These are phyloP conservation scores for Neocatenulostroma microsporum DNA, from an alignment of 2,329 filamentous ascomycete species.

Conservation along the genomic window DNA sequence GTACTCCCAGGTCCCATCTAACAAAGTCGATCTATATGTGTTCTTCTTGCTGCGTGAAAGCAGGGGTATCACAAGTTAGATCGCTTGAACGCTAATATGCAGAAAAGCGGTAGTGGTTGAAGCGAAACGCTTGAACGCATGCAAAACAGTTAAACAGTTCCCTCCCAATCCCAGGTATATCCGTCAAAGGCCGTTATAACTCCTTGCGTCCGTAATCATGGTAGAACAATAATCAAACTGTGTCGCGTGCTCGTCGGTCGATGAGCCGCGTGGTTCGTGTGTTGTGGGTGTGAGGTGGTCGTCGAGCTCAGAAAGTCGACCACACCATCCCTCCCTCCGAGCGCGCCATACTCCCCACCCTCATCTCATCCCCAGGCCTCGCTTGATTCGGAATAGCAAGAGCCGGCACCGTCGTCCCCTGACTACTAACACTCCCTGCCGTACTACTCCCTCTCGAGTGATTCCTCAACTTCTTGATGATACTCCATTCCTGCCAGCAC, in stretches of 20 bases:
- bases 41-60: too few species aligned
- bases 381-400: constrained; percentile 22
- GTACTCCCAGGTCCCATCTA: too few species aligned
- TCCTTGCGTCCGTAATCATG: constrained; percentile 1
- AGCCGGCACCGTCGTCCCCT: constrained; percentile 18
- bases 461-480: constrained; percentile 51
- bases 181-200: too few species aligned
- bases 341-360: constrained; percentile 27
- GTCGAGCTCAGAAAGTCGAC: constrained; percentile 25
- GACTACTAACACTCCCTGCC: constrained; percentile 20
- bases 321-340: constrained; percentile 29
- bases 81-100: constrained; percentile 19
- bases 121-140: too few species aligned
- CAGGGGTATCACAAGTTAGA: constrained; percentile 8
- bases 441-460: constrained; percentile 52
- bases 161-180: too few species aligned
- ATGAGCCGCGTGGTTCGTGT: neutral
- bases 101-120: constrained; percentile 14
- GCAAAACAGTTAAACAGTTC: too few species aligned
- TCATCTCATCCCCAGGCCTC: constrained; percentile 13
- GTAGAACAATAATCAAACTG: too few species aligned
- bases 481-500: constrained; percentile 62
- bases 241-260: too few species aligned
- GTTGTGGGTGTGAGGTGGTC: constrained; percentile 4
- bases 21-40: constrained; percentile 7